These are phyloP conservation scores for Thielaviopsis ethacetica DNA, from an alignment of 2,329 filamentous ascomycete species.

Conservation along the genomic window DNA sequence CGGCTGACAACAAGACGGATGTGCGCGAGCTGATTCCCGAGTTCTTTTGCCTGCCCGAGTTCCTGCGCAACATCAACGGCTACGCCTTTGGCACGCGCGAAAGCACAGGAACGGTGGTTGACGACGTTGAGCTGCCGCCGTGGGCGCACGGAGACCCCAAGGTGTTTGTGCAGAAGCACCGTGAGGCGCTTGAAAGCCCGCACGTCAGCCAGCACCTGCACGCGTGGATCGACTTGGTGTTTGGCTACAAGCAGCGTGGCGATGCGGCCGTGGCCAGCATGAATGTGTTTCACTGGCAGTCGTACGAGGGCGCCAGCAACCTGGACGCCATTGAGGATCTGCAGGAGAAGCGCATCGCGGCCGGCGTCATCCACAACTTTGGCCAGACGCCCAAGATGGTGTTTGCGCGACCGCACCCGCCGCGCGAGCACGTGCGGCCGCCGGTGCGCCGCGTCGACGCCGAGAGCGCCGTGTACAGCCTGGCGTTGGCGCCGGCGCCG, in stretches of 20 bases:
- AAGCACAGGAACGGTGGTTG: slow-evolving; percentile 61
- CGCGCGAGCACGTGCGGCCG: slow-evolving; percentile 51
- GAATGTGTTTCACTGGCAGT: slow-evolving; percentile 93
- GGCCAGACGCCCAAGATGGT: slow-evolving; percentile 94
- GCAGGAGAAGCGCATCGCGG: slow-evolving; percentile 72
- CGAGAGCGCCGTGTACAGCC: slow-evolving; percentile 48
- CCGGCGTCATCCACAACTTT: slow-evolving; percentile 96
- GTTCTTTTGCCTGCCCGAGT: slow-evolving; percentile 93
- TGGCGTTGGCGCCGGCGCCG: slow-evolving; percentile 68
- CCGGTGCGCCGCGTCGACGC: slow-evolving; percentile 54
- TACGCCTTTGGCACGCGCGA: slow-evolving; percentile 89
- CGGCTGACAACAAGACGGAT: slow-evolving; percentile 78
- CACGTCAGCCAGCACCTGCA: slow-evolving; percentile 83
- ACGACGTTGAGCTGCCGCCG: slow-evolving; percentile 75
- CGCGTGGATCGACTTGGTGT: slow-evolving; percentile 90
- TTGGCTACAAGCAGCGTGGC: slow-evolving; percentile 84
- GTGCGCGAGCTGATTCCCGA: slow-evolving; percentile 90
- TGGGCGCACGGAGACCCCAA: slow-evolving; percentile 96
- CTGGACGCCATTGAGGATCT: slow-evolving; percentile 81
- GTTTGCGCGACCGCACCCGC: slow-evolving; percentile 65
- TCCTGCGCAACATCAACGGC: slow-evolving; percentile 80
- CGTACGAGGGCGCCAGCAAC: slow-evolving; percentile 86
- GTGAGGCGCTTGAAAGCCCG: slow-evolving; percentile 87
- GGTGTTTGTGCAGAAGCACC: slow-evolving; percentile 87
- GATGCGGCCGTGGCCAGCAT: slow-evolving; percentile 80